Percentiles rank a stretch among this genome's conserved stretches.
These are phyloP conservation scores for Trifolium dubium DNA, from an alignment of 306 rosid species.

Conservation along the genomic window DNA sequence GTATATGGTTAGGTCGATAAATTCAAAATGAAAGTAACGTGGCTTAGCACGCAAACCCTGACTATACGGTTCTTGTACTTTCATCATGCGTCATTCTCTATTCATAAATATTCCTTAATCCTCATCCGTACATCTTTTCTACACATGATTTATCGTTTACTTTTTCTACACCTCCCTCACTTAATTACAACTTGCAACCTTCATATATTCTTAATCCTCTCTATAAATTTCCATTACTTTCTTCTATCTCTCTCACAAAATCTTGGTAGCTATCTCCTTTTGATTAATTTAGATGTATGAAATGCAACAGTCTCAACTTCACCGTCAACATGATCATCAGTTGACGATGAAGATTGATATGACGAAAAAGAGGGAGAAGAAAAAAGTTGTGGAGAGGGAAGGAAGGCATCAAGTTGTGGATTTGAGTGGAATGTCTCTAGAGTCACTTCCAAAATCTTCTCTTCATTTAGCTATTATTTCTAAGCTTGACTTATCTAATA, in stretches of 20 bases:
- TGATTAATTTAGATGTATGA: background rate
- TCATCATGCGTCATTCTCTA: slow-evolving; percentile 1
- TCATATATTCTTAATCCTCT: background rate
- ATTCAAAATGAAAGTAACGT: background rate
- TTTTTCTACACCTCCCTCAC: background rate
- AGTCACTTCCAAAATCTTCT: slow-evolving; percentile 66
- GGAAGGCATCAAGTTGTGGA: slow-evolving; percentile 64
- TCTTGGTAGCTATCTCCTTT: background rate
- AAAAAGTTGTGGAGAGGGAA: slow-evolving; percentile 20
- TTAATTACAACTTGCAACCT: background rate
- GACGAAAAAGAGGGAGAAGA: slow-evolving; percentile 38
- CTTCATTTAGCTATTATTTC: slow-evolving; percentile 63
- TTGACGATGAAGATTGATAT: slow-evolving; percentile 20
- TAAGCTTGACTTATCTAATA: slow-evolving; percentile 78
- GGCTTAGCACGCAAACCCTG: slow-evolving; percentile 27
- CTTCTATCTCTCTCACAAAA: slow-evolving; percentile 21
- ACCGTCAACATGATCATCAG: slow-evolving; percentile 13
- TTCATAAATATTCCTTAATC: background rate
- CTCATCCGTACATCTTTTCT: slow-evolving; percentile 25
- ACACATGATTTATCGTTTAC: background rate
- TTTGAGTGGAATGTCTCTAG: slow-evolving; percentile 74
- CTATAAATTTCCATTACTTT: background rate
- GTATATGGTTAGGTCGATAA: no score
- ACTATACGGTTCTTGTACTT: slow-evolving; percentile 29
- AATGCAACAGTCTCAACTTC: slow-evolving; percentile 16